phyloP scores from a whole-genome alignment of 1,139 yeast species.

The Nakaseomyces uthaithaninus region DNA sequence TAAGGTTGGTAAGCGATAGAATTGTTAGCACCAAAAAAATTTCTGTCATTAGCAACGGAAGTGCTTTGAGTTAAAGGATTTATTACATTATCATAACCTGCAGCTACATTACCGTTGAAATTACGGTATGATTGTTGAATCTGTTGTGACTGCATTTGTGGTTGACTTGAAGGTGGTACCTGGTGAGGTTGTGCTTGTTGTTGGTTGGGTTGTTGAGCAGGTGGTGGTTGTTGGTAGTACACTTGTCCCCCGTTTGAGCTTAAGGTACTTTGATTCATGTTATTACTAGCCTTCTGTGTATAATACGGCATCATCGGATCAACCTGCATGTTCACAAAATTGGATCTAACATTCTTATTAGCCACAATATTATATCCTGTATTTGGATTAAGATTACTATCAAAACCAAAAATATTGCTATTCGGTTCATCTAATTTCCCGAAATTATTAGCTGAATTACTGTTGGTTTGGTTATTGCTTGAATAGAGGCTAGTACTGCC shows the following conservation, averaged over 20 bases:
- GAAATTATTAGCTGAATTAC: neutral
- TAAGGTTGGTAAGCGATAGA: neutral
- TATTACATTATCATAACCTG: conserved; percentile 3
- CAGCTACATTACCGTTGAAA: neutral
- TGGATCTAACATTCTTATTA: conserved; percentile 6
- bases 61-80: neutral
- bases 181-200: neutral
- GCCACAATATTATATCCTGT: conserved; percentile 4
- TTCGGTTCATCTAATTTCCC: conserved; percentile 6
- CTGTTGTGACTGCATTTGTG: neutral
- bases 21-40: conserved; percentile 2
- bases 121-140: neutral
- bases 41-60: conserved; percentile 1
- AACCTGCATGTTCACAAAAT: conserved; percentile 1
- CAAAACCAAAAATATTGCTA: conserved; percentile 5
- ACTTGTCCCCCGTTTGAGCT: neutral
- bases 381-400: conserved; percentile 4
- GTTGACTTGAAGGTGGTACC: neutral
- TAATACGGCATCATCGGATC: conserved; percentile 3
- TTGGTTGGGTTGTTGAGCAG: neutral
- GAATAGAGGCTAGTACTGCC: neutral
- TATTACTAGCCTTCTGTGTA: neutral
- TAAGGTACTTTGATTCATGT: neutral
- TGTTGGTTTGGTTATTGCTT: neutral
- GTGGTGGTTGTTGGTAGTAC: conserved; percentile 4